Percentiles rank a stretch among this genome's conserved stretches.
Conservation (phyloP, 805 yeast genomes). For the Myxozyma mucilagina region DNA sequence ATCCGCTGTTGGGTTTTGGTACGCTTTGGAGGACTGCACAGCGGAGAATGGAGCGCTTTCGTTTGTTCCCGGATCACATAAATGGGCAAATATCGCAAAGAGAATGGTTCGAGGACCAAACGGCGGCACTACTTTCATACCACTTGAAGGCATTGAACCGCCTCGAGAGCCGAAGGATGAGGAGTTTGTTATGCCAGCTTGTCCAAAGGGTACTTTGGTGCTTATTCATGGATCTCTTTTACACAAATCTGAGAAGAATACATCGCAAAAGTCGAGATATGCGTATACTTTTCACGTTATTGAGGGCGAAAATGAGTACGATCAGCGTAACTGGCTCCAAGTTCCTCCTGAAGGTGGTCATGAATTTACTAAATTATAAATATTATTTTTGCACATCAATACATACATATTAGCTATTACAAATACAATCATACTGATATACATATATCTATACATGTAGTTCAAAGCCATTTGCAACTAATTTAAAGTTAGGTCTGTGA, state of each 20-base stretch:
- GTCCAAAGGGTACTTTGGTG: constrained; percentile 71
- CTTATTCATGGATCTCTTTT: constrained; percentile 70
- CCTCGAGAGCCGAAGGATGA: constrained; percentile 39
- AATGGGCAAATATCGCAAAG: constrained; percentile 54
- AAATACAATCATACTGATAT: neutral
- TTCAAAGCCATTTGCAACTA: too few relatives aligned
- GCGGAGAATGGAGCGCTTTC: constrained; percentile 65
- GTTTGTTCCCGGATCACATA: constrained; percentile 71
- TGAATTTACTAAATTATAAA: constrained; percentile 54
- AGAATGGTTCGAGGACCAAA: constrained; percentile 60
- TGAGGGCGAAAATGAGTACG: constrained; percentile 65
- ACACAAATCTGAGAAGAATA: constrained; percentile 68
- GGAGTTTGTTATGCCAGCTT: constrained; percentile 54
- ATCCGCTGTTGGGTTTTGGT: constrained; percentile 77
- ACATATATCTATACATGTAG: neutral
- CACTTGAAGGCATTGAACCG: constrained; percentile 39
- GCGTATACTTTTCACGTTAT: constrained; percentile 81
- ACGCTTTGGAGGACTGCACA: constrained; percentile 75
- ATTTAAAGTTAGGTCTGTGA: too few relatives aligned
- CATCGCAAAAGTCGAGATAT: constrained; percentile 57
- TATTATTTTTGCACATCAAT: neutral
- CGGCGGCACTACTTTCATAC: constrained; percentile 59
- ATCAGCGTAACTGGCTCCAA: constrained; percentile 72
- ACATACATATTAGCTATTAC: neutral
- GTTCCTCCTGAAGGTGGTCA: constrained; percentile 68